phyloP scores from a whole-genome alignment of 2,329 filamentous ascomycete genomes.

The Tolypocladium pustulatum region DNA sequence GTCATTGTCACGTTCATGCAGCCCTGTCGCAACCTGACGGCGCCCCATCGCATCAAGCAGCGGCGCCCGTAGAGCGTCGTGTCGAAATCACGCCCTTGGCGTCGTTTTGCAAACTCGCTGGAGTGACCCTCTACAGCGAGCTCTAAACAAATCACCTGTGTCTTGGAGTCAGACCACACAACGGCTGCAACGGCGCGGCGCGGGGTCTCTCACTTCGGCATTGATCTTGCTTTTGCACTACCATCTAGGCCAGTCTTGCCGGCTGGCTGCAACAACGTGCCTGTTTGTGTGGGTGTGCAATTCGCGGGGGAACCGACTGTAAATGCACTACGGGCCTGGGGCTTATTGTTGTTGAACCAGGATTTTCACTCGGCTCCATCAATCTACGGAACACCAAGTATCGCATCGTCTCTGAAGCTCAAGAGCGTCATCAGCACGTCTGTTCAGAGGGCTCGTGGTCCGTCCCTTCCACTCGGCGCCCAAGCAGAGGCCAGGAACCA shows the following conservation, averaged over 20 bases:
- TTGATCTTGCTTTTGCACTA: conserved; percentile 23
- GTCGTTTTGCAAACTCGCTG: too few species aligned
- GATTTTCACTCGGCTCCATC: too few species aligned
- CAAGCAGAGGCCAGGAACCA: background rate
- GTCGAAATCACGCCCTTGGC: background rate
- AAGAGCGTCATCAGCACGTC: background rate
- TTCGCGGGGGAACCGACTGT: too few species aligned
- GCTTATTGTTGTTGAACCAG: too few species aligned
- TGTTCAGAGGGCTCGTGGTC: too few species aligned
- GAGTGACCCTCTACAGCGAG: too few species aligned
- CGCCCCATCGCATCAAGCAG: background rate
- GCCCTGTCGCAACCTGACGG: background rate
- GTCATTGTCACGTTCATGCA: background rate
- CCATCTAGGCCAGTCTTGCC: conserved; percentile 15
- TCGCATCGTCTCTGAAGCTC: too few species aligned
- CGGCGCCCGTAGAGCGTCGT: background rate
- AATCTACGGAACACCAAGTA: too few species aligned
- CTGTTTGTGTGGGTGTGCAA: too few species aligned
- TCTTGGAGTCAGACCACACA: background rate
- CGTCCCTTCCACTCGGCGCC: too few species aligned
- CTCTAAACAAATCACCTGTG: background rate
- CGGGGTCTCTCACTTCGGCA: background rate
- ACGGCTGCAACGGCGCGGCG: background rate
- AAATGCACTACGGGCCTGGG: too few species aligned
- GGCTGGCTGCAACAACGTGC: background rate